Evolutionary conservation across 2,329 filamentous ascomycete genomes (phyloP).

Genomic region (Sphaerulina vaccinii): DNA sequence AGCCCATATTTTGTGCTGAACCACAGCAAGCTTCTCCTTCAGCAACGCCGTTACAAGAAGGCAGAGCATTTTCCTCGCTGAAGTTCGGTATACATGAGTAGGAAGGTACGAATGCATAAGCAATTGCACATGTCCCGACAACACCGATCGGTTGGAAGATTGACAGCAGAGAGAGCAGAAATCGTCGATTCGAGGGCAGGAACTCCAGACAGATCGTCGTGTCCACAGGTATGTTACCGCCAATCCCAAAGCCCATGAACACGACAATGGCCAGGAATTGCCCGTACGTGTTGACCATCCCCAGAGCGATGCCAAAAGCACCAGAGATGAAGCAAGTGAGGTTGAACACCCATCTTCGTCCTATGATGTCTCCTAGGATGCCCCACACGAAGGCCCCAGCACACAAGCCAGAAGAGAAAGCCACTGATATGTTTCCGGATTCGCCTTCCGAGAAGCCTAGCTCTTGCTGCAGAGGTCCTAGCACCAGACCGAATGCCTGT

Average conservation of each 20-base stretch:
- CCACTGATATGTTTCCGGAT: slow-evolving; percentile 50
- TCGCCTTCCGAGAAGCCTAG: slow-evolving; percentile 49
- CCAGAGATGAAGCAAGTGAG: slow-evolving; percentile 56
- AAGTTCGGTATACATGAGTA: slow-evolving; percentile 55
- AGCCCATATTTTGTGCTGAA: slow-evolving; percentile 45
- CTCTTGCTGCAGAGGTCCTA: slow-evolving; percentile 57
- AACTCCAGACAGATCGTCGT: slow-evolving; percentile 58
- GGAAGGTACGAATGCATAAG: slow-evolving; percentile 54
- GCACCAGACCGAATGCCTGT: slow-evolving; percentile 57
- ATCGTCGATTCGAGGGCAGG: slow-evolving; percentile 52
- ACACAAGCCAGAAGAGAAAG: slow-evolving; percentile 56
- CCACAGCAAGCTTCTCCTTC: slow-evolving; percentile 40
- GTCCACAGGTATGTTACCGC: slow-evolving; percentile 58
- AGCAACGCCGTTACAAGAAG: slow-evolving; percentile 43
- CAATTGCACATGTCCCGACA: slow-evolving; percentile 51
- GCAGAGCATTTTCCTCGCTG: slow-evolving; percentile 42
- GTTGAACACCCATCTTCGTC: slow-evolving; percentile 58
- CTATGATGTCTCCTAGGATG: slow-evolving; percentile 54
- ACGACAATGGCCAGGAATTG: slow-evolving; percentile 55
- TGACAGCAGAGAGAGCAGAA: slow-evolving; percentile 53
- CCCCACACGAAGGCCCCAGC: slow-evolving; percentile 59
- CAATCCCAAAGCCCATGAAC: slow-evolving; percentile 52
- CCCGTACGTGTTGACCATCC: slow-evolving; percentile 50
- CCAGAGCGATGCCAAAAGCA: slow-evolving; percentile 55
- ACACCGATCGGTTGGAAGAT: slow-evolving; percentile 59